Conservation (phyloP, 1,284 basidiomycete genomes). For the Meira miltonrushii region DNA sequence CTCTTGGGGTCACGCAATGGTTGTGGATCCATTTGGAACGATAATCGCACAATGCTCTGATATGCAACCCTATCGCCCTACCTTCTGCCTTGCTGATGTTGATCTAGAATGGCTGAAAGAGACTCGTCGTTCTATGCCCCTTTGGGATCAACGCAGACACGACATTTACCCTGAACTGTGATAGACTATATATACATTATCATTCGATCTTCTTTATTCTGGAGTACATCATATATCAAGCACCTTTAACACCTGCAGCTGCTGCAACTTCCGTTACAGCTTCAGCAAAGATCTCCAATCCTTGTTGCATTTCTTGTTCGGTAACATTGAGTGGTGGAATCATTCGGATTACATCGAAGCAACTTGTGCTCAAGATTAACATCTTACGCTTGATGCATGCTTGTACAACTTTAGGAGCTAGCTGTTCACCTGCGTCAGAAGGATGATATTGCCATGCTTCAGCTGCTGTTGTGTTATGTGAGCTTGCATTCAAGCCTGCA, state of each 20-base stretch:
- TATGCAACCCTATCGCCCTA: slow-evolving; percentile 43
- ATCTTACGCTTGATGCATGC: slow-evolving; percentile 39
- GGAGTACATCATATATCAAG: background rate
- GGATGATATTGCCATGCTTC: slow-evolving; percentile 3
- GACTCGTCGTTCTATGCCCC: slow-evolving; percentile 44
- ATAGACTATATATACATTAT: background rate
- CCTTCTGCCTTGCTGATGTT: slow-evolving; percentile 44
- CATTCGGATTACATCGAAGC: slow-evolving; percentile 45
- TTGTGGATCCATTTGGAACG: slow-evolving; percentile 49
- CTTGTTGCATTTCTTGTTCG: slow-evolving; percentile 34
- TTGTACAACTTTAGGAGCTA: slow-evolving; percentile 36
- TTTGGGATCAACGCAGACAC: slow-evolving; percentile 42
- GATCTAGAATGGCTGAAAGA: slow-evolving; percentile 35
- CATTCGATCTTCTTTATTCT: background rate
- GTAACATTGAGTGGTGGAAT: slow-evolving; percentile 47
- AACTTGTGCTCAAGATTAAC: slow-evolving; percentile 43
- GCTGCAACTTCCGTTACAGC: slow-evolving; percentile 22
- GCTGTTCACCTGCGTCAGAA: slow-evolving; percentile 13
- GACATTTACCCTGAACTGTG: slow-evolving; percentile 34
- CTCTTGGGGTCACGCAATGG: slow-evolving; percentile 52
- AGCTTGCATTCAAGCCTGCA: slow-evolving; percentile 2
- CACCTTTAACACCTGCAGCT: slow-evolving; percentile 2
- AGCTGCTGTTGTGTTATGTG: slow-evolving; percentile 16
- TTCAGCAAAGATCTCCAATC: slow-evolving; percentile 38
- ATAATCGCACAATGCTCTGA: slow-evolving; percentile 45